phyloP scores from a whole-genome alignment of 2,329 filamentous ascomycete species.

The Pestalotiopsis sp. region DNA sequence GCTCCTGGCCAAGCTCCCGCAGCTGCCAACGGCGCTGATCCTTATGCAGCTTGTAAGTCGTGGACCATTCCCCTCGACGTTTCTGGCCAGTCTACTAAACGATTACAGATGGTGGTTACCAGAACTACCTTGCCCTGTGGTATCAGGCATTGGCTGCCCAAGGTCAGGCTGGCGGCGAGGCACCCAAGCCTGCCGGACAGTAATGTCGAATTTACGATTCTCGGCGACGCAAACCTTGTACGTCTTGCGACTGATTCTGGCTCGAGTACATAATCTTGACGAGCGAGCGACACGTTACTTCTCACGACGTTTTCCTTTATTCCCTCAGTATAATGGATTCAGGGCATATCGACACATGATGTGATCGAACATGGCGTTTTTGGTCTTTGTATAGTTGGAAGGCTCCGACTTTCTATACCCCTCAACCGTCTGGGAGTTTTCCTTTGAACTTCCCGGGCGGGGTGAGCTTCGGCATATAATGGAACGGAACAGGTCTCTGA shows the following conservation, averaged over 20 bases:
- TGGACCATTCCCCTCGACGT: neutral
- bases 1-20: constrained; percentile 38
- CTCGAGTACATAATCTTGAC: neutral
- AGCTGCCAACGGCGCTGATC: constrained; percentile 60
- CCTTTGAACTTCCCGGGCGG: neutral
- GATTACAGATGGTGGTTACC: constrained; percentile 72
- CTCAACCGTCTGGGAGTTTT: neutral
- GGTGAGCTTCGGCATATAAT: neutral
- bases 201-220: constrained; percentile 23
- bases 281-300: neutral
- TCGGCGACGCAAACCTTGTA: neutral
- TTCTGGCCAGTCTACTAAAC: constrained; percentile 22
- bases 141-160: constrained; percentile 69
- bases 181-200: constrained; percentile 41
- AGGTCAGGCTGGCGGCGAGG: constrained; percentile 40
- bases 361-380: neutral
- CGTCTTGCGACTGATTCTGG: neutral
- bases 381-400: constrained; percentile 11
- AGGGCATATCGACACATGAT: neutral
- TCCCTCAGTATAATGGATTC: neutral
- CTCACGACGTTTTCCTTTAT: neutral
- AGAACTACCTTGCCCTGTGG: constrained; percentile 80
- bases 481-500: neutral
- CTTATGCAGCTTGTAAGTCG: constrained; percentile 75
- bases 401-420: constrained; percentile 9